Conservation (phyloP, 768 basidiomycete species). For the Russula foetens region DNA sequence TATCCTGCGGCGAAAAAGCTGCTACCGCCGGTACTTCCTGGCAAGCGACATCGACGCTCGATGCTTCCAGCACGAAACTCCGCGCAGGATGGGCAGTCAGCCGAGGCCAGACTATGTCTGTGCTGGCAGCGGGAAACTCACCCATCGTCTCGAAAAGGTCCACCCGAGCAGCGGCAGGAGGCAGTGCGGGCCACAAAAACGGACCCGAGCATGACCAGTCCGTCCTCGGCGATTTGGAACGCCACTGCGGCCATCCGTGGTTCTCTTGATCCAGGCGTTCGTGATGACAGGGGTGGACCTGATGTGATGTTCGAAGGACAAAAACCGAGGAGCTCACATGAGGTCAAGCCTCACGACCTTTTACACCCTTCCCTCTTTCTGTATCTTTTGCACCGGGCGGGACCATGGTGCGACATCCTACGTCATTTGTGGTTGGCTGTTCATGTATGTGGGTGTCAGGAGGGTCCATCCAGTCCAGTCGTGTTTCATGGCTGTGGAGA, state of each 20-base stretch:
- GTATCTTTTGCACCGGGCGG: not conserved
- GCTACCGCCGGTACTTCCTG: not conserved
- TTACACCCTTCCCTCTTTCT: not conserved
- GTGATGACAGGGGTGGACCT: not conserved
- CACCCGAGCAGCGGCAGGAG: not conserved
- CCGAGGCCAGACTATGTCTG: not conserved
- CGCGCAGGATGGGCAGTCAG: not conserved
- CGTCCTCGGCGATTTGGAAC: slow-evolving; percentile 9
- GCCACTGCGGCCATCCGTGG: slow-evolving; percentile 13
- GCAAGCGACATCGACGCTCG: not conserved
- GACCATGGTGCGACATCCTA: not conserved
- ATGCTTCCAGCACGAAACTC: not conserved
- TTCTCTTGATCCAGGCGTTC: slow-evolving; percentile 13
- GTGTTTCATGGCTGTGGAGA: not conserved
- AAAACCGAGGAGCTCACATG: not conserved
- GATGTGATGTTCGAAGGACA: not conserved
- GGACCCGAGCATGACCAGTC: not conserved
- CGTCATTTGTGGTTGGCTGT: not conserved
- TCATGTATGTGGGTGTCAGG: not conserved
- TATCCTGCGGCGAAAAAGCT: not conserved
- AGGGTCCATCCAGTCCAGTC: not conserved
- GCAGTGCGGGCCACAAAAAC: not conserved
- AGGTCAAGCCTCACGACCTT: not conserved
- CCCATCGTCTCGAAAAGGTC: not conserved
- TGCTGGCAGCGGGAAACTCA: not conserved